Percentiles rank a stretch among this genome's conserved stretches.
Evolutionary conservation across 1,284 basidiomycete species (phyloP).

Genomic region (Ceratobasidium theobromae): DNA sequence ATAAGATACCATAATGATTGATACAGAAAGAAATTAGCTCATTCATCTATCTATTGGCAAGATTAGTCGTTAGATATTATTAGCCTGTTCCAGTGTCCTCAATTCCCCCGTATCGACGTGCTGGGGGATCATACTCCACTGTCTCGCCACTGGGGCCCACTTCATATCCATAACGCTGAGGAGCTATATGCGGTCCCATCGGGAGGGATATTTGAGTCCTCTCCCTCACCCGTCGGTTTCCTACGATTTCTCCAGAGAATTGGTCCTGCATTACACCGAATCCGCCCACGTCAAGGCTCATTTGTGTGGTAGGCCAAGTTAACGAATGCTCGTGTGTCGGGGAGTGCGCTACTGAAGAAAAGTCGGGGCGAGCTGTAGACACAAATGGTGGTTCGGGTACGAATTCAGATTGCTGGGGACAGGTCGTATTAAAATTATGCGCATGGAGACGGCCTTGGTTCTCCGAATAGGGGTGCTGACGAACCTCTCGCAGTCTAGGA

Average conservation of each 20-base stretch:
- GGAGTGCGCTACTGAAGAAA: background rate
- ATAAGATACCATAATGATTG: no score
- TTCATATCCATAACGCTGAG: background rate
- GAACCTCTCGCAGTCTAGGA: slow-evolving; percentile 17
- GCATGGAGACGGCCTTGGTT: background rate
- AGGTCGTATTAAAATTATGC: background rate
- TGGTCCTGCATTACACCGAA: background rate
- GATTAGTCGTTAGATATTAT: no score
- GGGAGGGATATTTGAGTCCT: background rate
- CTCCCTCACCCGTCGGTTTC: background rate
- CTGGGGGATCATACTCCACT: slow-evolving; percentile 15
- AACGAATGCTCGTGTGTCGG: background rate
- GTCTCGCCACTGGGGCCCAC: slow-evolving; percentile 24
- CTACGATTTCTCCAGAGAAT: background rate
- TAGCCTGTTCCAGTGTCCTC: background rate
- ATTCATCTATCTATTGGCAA: no score
- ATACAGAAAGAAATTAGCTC: no score
- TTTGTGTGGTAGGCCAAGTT: background rate
- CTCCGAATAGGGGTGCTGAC: slow-evolving; percentile 11
- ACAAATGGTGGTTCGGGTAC: background rate
- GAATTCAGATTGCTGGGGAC: no score
- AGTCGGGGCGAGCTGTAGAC: background rate
- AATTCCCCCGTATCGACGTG: background rate
- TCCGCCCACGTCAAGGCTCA: background rate
- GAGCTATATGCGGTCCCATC: background rate